Evolutionary conservation across 2,329 filamentous ascomycete genomes (phyloP), one percentile per base, ranked within the genome.

Genomic region (Basipetospora chlamydospora): DNA sequence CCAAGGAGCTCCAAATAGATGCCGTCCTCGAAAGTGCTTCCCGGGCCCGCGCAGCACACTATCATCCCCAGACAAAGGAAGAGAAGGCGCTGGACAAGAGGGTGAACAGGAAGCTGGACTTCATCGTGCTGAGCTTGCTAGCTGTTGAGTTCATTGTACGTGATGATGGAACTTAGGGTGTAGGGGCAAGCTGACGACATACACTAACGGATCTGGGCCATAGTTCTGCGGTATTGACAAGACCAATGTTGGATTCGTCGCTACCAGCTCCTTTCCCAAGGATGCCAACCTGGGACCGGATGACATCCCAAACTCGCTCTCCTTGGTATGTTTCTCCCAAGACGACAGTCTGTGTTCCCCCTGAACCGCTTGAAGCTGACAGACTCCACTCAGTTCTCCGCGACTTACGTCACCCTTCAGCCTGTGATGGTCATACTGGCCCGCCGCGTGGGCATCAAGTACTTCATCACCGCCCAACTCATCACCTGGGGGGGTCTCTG

Each of bases 171-270:
- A n/a, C n/a, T n/a, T n/a, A n/a, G n/a, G n/a, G n/a, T n/a, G n/a
- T n/a, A n/a, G n/a, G n/a, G n/a, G n/a, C n/a, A n/a, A n/a, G n/a
- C n/a, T n/a, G n/a, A n/a, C n/a, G n/a, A n/a, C n/a, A n/a, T n/a
- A n/a, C n/a, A n/a, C n/a, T n/a, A n/a, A n/a, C n/a, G n/a, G n/a
- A n/a, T n/a, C n/a, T n/a, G n/a, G n/a, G n/a, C n/a, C 4, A 5
- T 22, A 46, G 40, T 45, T 46, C 18, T 47, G 41, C 26, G 44
- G 43, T 4, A 44, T 48, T 22, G 46, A 48, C 40, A 46, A 48
- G 26, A 47, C 43, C 17, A 45, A 46, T 30, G 35, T 47, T 16
- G 45, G 44, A 17, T 48, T 46, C 33, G 45, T 47, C 12, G 46
- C 45, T 3, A 48, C 45, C 10, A 46, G 39, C 35, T 41, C 38